phyloP scores from a whole-genome alignment of 768 basidiomycete species.

The Serpula lacrymans region DNA sequence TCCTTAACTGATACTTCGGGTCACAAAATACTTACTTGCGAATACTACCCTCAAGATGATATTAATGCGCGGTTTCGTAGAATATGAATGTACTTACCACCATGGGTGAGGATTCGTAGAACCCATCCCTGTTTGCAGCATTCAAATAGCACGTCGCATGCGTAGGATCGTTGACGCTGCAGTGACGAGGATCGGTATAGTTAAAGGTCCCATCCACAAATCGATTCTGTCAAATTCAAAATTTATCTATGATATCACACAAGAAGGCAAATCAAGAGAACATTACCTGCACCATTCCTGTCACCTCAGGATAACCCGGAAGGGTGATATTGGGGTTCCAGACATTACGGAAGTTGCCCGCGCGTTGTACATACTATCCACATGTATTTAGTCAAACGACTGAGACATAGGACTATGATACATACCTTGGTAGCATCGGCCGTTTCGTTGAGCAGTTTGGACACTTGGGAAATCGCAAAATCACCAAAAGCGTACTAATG shows the following conservation, averaged over 20 bases:
- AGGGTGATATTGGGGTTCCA: constrained; percentile 58
- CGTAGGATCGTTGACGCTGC: constrained; percentile 58
- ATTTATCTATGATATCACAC: too few relatives aligned
- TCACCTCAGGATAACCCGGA: constrained; percentile 41
- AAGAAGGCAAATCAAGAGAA: too few relatives aligned
- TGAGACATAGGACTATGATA: background rate
- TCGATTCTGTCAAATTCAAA: constrained; percentile 50
- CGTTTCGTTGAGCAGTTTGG: constrained; percentile 47
- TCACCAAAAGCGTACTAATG: constrained; percentile 61
- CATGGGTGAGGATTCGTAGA: constrained; percentile 63
- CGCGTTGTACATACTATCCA: constrained; percentile 48
- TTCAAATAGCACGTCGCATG: constrained; percentile 59
- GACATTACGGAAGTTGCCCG: constrained; percentile 54
- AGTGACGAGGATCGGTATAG: constrained; percentile 65
- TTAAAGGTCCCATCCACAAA: constrained; percentile 57
- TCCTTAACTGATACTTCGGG: background rate
- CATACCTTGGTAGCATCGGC: constrained; percentile 50
- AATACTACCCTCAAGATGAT: constrained; percentile 39
- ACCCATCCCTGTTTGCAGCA: constrained; percentile 53
- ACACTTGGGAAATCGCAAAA: constrained; percentile 63
- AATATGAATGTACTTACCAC: constrained; percentile 37
- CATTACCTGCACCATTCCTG: constrained; percentile 60
- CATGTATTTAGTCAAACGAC: background rate
- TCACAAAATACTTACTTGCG: constrained; percentile 38
- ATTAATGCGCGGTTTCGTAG: background rate